Conservation (phyloP, 371 early-diverging fungal genomes). For the Mortierella sp. region DNA sequence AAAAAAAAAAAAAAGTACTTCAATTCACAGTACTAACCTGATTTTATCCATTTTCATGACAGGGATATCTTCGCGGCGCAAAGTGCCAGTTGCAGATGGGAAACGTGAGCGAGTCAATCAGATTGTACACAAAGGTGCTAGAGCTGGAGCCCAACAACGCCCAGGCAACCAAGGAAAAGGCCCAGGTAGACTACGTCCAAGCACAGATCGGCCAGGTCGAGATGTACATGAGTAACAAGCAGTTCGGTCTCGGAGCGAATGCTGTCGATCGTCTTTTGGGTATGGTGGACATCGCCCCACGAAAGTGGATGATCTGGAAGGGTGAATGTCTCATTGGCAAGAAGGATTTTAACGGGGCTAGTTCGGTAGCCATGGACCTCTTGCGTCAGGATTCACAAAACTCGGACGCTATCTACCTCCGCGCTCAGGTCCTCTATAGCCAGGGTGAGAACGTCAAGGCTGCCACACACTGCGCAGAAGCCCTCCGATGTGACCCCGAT, state of each 20-base stretch:
- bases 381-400: constrained; percentile 77
- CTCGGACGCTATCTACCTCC: constrained; percentile 81
- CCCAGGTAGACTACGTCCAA: constrained; percentile 65
- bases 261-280: constrained; percentile 76
- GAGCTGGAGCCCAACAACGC: constrained; percentile 64
- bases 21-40: not conserved
- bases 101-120: constrained; percentile 67
- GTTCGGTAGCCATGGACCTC: constrained; percentile 68
- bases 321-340: constrained; percentile 81
- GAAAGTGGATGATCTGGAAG: constrained; percentile 79
- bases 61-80: constrained; percentile 76
- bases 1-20: constrained; percentile 20
- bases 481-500: constrained; percentile 87
- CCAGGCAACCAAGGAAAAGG: constrained; percentile 64
- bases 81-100: constrained; percentile 83
- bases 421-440: constrained; percentile 82
- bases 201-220: constrained; percentile 73
- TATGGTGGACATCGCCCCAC: constrained; percentile 72
- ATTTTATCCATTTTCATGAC: no score
- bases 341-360: constrained; percentile 79
- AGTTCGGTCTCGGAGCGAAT: constrained; percentile 74
- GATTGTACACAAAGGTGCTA: constrained; percentile 62
- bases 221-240: constrained; percentile 66
- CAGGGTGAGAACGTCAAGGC: constrained; percentile 80
- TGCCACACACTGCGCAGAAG: constrained; percentile 73